Conservation (phyloP, 768 basidiomycete species). For the Guyanaporus albipodus region DNA sequence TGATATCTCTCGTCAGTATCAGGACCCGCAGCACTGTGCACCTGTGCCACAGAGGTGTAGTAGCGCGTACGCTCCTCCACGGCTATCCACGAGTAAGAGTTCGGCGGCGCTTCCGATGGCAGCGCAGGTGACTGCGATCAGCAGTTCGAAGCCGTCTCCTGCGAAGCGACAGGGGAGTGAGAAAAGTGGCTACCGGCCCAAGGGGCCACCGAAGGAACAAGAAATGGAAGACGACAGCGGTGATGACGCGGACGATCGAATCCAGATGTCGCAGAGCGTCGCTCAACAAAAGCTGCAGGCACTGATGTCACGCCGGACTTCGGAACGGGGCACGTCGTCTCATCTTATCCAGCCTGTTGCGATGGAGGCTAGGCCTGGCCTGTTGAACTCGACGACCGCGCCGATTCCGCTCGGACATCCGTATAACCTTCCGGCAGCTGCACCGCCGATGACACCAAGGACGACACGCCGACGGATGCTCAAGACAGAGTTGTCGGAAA, state of each 20-base stretch:
- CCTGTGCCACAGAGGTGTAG: conserved; percentile 27
- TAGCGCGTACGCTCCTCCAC: conserved; percentile 30
- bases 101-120: conserved; percentile 57
- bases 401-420: conserved; percentile 63
- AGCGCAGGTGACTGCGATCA: conserved; percentile 41
- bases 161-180: conserved; percentile 26
- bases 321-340: conserved; percentile 26
- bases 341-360: conserved; percentile 20
- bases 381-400: conserved; percentile 34
- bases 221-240: conserved; percentile 68
- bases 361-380: conserved; percentile 15
- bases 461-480: conserved; percentile 85
- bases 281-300: conserved; percentile 65
- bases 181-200: conserved; percentile 52
- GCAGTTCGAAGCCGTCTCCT: conserved; percentile 25
- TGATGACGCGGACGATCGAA: conserved; percentile 44
- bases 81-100: conserved; percentile 52
- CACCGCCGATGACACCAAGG: conserved; percentile 73
- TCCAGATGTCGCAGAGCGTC: conserved; percentile 61
- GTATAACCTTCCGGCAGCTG: conserved; percentile 67
- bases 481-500: conserved; percentile 80
- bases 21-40: conserved; percentile 14
- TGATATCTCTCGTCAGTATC: conserved; percentile 38
- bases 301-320: conserved; percentile 45
- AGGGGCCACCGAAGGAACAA: conserved; percentile 57